phyloP scores from a whole-genome alignment of 306 rosid species.

The Elaeagnus macrophylla region DNA sequence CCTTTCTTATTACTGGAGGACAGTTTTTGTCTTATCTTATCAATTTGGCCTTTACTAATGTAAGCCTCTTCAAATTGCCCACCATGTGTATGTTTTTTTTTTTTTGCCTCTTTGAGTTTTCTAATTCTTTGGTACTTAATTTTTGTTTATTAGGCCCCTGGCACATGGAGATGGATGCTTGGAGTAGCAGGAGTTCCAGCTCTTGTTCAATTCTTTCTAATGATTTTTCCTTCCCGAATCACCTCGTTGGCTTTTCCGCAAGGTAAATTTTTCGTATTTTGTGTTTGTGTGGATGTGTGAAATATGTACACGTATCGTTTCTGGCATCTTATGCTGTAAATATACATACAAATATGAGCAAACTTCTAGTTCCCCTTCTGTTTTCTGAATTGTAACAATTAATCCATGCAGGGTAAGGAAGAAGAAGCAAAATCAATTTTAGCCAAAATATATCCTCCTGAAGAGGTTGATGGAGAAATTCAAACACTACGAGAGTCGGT shows the following conservation, averaged over 20 bases:
- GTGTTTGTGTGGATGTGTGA: background rate
- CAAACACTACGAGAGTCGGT: conserved; percentile 36
- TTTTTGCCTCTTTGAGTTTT: background rate
- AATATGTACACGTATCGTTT: too few species aligned
- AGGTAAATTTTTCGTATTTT: conserved; percentile 21
- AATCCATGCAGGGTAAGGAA: conserved; percentile 43
- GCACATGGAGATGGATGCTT: conserved; percentile 73
- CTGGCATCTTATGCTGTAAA: too few species aligned
- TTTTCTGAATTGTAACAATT: too few species aligned
- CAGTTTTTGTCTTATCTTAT: conserved; percentile 61
- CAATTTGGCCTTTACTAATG: conserved; percentile 58
- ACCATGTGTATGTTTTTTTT: background rate
- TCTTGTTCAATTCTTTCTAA: conserved; percentile 25
- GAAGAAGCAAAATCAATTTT: conserved; percentile 42
- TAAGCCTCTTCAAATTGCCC: background rate
- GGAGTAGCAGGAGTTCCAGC: conserved; percentile 67
- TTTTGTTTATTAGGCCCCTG: conserved; percentile 28
- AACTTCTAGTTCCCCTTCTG: too few species aligned
- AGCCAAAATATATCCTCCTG: conserved; percentile 29
- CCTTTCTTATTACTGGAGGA: conserved; percentile 61
- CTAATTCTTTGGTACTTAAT: background rate
- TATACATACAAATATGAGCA: too few species aligned
- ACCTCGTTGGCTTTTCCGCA: conserved; percentile 59
- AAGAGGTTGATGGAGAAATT: conserved; percentile 35
- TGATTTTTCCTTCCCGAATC: conserved; percentile 60